Percentiles rank a stretch among this genome's conserved stretches.
Evolutionary conservation across 345 rosid species (phyloP).

Genomic region (Salix viminalis): DNA sequence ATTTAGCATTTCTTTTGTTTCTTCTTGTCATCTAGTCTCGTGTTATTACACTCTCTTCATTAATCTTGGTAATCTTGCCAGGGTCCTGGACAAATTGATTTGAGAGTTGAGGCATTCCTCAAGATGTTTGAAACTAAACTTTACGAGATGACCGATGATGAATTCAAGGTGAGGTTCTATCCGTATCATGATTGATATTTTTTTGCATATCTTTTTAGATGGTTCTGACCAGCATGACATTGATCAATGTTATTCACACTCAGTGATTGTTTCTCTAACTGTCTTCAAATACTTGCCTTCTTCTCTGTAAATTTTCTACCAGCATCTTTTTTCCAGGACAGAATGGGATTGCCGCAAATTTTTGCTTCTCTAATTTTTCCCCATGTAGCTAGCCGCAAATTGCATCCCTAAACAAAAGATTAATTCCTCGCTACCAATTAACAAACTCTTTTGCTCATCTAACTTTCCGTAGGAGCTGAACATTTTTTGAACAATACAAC

Average conservation of each 20-base stretch:
- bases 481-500: no score
- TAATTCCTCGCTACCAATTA: no score
- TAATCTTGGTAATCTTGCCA: conserved; percentile 20
- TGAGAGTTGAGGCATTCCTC: conserved; percentile 72
- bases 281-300: no score
- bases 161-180: conserved; percentile 59
- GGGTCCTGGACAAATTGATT: conserved; percentile 79
- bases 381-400: no score
- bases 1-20: neutral
- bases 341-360: no score
- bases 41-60: neutral
- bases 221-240: neutral
- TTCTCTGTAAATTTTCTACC: no score
- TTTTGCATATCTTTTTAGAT: neutral
- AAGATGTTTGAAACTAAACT: conserved; percentile 61
- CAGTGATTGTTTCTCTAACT: no score
- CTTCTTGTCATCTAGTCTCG: neutral
- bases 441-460: no score
- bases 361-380: no score
- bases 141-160: conserved; percentile 64
- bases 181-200: neutral
- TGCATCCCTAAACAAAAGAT: no score
- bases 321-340: no score
- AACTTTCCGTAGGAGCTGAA: no score
- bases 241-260: neutral